Evolutionary conservation across 371 early-diverging fungal species (phyloP), one percentile per base, ranked within the genome.

Genomic region (Vairimorpha necatrix): DNA sequence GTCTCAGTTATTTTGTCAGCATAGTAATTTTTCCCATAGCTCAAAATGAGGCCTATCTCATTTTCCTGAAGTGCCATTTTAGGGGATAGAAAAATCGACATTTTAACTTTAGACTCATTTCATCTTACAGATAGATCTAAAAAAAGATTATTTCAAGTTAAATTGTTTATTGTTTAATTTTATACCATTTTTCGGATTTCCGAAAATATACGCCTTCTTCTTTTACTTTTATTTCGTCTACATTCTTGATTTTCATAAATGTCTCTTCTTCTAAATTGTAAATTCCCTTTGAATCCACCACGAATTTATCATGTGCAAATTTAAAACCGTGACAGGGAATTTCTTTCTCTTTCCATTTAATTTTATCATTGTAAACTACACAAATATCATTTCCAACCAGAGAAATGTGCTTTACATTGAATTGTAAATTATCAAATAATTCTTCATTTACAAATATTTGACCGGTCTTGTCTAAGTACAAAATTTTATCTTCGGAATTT

Each of bases 11-110:
- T 86, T 67, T 48, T 66, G 30, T 83, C 84, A n/a, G 75, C 60
- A 47, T 86, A 86, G 67, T 78, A 79, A 65, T 80, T 82, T 71
- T 83, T 81, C n/a, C 84, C 84, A 47, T 82, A 82, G 56, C 81
- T 81, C 47, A 82, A 61, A 14, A 83, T 73, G n/a, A 78, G 48
- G 36, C 77, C 75, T 26, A 84, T 61, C 20, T 83, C 82, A 32
- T 62, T 74, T 34, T 82, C 85, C n/a, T 74, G 30, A 39, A 74
- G 46, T 46, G 66, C 13, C 58, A 56, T 56, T 26, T 2, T 9
- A 18, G 58, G 53, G 6, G 13, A 42, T 42, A 42, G n/a, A n/a
- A n/a, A n/a, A n/a, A n/a, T n/a, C n/a, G n/a, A n/a, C n/a, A n/a
- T n/a, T n/a, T n/a, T n/a, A n/a, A n/a, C n/a, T n/a, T n/a, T n/a